Evolutionary conservation across 2,329 filamentous ascomycete genomes (phyloP), one percentile per base, ranked within the genome.

Genomic region (Cercospora sesami): DNA sequence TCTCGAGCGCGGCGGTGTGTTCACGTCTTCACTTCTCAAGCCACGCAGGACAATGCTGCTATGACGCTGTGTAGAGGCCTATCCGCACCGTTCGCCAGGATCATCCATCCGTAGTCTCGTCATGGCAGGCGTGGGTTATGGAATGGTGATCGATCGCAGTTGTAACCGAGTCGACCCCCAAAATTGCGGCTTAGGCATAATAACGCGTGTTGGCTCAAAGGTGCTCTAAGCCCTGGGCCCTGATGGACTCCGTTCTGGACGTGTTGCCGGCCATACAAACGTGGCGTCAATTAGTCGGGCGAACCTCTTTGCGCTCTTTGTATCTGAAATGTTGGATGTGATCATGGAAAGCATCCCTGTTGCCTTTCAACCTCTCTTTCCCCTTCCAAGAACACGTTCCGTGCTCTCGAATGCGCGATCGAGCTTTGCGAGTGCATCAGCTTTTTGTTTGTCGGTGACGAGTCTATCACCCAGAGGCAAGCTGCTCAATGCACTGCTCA

Each of bases 401-500:
- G 73, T 74, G 42, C 71, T 75, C 67, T 77, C 75, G 65, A 77
- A 77, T 8, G 75, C 77, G 60, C 77, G 75, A 69, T 84, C 82
- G n/a, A 83, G 68, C 72, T 82, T 83, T 63, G 79, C 81, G 63
- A 83, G 68, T n/a, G 76, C 77, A 63, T 82, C 81, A 9, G 78
- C 79, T 67, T 81, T 80, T 68, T 82, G 81, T 60, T 79, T 78
- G 67, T 82, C 80, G 60, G 74, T 75, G 3, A 72, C 71, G 57
- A 77, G 73, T 28, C 79, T 75, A 2, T 79, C 80, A 10, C 78
- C 76, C 10, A 78, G 69, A 16, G 82, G 82, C 64, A 83, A 64
- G 67, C 83, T 81, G 18, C 80, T 78, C 75, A 84, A 77, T 1
- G 83, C 81, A 65, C 81, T 81, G 74, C 83, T 81, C 69, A 84